phyloP scores from a whole-genome alignment of 1,284 basidiomycete genomes.

The Pyrrhoderma lamaoense region DNA sequence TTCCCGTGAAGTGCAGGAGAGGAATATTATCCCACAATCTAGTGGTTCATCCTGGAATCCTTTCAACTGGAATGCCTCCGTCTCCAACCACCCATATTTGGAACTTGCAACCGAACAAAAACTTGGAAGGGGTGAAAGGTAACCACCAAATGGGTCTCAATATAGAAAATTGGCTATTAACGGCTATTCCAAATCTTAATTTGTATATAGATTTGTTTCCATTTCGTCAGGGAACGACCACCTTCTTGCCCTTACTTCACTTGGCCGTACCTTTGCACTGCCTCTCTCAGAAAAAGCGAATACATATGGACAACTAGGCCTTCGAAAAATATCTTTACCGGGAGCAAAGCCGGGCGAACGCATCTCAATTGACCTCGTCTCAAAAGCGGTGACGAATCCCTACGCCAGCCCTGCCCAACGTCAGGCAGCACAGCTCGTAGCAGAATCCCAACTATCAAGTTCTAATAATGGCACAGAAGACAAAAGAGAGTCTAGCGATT shows the following conservation, averaged over 20 bases:
- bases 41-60: constrained; percentile 19
- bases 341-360: constrained; percentile 24
- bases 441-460: constrained; percentile 19
- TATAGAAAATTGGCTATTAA: constrained; percentile 23
- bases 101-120: constrained; percentile 38
- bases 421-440: constrained; percentile 28
- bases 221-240: constrained; percentile 77
- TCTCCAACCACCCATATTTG: constrained; percentile 30
- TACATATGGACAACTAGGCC: constrained; percentile 79
- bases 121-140: constrained; percentile 46
- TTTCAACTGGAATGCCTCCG: constrained; percentile 21
- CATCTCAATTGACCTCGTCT: constrained; percentile 50
- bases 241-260: constrained; percentile 77
- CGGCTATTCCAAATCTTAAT: background rate
- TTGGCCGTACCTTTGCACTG: constrained; percentile 76
- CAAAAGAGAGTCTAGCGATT: constrained; percentile 35
- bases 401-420: constrained; percentile 38
- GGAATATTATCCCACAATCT: constrained; percentile 25
- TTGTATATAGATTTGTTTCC: constrained; percentile 51
- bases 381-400: constrained; percentile 48
- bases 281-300: constrained; percentile 79
- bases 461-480: constrained; percentile 25
- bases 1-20: constrained; percentile 35
- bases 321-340: constrained; percentile 53
- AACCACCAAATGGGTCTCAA: constrained; percentile 35